Base-by-base conservation (phyloP, 257 asterid genomes). In the Nicotiana noctiflora region DNA sequence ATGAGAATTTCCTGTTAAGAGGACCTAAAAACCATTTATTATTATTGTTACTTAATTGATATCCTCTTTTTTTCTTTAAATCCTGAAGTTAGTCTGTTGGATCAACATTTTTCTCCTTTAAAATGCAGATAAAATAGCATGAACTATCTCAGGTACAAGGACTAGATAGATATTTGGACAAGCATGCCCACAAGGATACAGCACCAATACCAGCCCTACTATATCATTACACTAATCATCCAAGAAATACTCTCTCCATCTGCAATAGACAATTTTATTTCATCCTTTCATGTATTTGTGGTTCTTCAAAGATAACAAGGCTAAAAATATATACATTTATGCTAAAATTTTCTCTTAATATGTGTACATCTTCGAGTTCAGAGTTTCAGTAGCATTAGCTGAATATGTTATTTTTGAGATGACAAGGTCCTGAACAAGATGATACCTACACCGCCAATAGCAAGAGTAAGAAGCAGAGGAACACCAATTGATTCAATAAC, bases 371-470 rank as follows among this genome's bases (percentile, higher is more conserved):
- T 25, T 74, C 40, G 51, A 27, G 23, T 23, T 15, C 34, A 74
- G 44, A 23, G 23, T 25, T 23, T 23, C 40, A 23, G 44, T 49
- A 74, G 78, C 61, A 18, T 23, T 23, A 74, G 40, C 78, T 14
- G 61, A 49, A 23, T 29, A 51, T 46, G 8, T 65, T 83, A 90
- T 62, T 87, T 92, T n/a, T 83, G 90, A 25, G 91, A 84, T 4
- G 94, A 85, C 25, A 88, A 67, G 53, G 87, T 82, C 84, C 84
- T 92, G 83, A 89, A 84, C 89, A 93, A 83, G 80, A 92, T 23
- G 72, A 93, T 81, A 53, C 94, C 94, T 3, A 94, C 72, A 53
- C 98, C 90, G 46, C 93, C 97, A 59, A 93, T 84, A n/a, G 93
- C 97, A 82, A 95, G 40, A 25, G 97, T 86, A 3, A 90, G 83